Conservation (phyloP, 306 rosid species). For the Oemleria cerasiformis region DNA sequence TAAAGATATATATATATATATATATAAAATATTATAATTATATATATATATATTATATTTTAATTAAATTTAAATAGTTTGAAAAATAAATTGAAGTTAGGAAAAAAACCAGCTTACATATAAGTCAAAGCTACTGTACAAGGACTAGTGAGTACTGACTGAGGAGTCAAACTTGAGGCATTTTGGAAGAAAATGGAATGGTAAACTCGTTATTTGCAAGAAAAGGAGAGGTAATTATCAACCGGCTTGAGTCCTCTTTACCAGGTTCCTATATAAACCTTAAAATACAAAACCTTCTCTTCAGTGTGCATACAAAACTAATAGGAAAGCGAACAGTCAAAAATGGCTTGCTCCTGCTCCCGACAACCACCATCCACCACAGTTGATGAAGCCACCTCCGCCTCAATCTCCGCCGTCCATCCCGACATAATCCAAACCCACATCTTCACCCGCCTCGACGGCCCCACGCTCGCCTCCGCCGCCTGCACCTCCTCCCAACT, state of each 20-base stretch:
- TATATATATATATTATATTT: no score
- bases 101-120: not conserved
- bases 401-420: conserved; percentile 51
- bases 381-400: conserved; percentile 10
- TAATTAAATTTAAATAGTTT: no score
- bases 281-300: not conserved
- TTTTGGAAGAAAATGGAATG: not conserved
- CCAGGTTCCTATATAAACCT: conserved; percentile 1
- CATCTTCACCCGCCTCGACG: conserved; percentile 68
- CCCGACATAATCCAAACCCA: conserved; percentile 55
- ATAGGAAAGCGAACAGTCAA: not conserved
- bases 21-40: no score
- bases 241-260: not conserved
- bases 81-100: not conserved
- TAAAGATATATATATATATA: no score
- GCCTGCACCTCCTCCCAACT: conserved; percentile 53
- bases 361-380: not conserved
- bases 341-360: conserved; percentile 1
- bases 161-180: not conserved
- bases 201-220: not conserved
- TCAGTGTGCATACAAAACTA: not conserved
- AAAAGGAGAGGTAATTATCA: not conserved
- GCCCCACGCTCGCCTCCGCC: conserved; percentile 57
- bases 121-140: not conserved
- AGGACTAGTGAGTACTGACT: no score